These are phyloP conservation scores for Hirschioporus abietinus DNA, from an alignment of 768 basidiomycete species.

Conservation along the genomic window DNA sequence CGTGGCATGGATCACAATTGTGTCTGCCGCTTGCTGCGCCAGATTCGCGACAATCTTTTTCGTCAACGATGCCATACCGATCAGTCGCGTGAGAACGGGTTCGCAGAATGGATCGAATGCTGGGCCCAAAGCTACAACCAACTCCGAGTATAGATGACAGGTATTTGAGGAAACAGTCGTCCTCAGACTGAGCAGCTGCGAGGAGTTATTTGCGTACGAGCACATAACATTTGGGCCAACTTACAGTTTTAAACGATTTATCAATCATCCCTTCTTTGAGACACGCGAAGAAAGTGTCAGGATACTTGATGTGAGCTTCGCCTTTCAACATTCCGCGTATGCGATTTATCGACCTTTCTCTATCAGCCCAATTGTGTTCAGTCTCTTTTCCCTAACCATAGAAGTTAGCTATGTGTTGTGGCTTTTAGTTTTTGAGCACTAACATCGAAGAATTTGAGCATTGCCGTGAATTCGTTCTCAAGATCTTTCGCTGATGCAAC, in stretches of 20 bases:
- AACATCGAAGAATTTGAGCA: constrained; percentile 80
- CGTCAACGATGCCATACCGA: constrained; percentile 85
- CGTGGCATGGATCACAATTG: constrained; percentile 66
- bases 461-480: constrained; percentile 75
- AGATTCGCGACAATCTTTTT: constrained; percentile 89
- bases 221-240: constrained; percentile 21
- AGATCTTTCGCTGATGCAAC: constrained; percentile 83
- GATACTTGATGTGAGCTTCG: constrained; percentile 68
- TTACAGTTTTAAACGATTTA: constrained; percentile 78
- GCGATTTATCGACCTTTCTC: constrained; percentile 71
- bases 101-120: constrained; percentile 81
- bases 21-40: constrained; percentile 66
- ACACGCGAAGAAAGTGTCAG: constrained; percentile 66
- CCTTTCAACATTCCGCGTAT: constrained; percentile 90
- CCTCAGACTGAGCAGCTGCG: constrained; percentile 77
- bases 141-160: constrained; percentile 69
- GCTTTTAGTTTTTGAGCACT: constrained; percentile 13
- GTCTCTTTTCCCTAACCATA: constrained; percentile 81
- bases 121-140: constrained; percentile 59
- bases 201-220: constrained; percentile 7
- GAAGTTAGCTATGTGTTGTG: not conserved
- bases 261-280: constrained; percentile 78
- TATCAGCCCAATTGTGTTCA: constrained; percentile 88
- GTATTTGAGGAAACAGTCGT: constrained; percentile 86
- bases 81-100: constrained; percentile 61